Evolutionary conservation across 108 stramenopile genomes (phyloP).

Genomic region (Skeletonema potamos): DNA sequence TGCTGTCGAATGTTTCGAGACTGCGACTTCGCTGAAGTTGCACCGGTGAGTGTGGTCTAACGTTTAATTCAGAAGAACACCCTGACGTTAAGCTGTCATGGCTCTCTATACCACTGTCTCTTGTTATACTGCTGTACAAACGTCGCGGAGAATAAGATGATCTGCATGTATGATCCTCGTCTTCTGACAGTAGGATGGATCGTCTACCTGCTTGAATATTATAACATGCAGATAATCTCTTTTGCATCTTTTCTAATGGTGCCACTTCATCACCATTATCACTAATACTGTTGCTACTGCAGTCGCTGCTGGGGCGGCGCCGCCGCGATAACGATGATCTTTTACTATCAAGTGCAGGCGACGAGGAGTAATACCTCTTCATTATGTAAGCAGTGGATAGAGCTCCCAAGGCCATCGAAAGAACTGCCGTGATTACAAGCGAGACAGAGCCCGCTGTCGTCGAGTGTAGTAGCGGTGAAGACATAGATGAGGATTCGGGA

Average conservation of each 20-base stretch:
- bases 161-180: not conserved
- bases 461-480: not conserved
- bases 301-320: not conserved
- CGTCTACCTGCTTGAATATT: not conserved
- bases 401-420: not conserved
- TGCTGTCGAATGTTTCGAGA: not conserved
- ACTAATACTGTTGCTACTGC: not conserved
- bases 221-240: not conserved
- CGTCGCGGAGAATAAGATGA: not conserved
- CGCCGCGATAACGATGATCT: not conserved
- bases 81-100: not conserved
- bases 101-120: not conserved
- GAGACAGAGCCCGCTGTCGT: not conserved
- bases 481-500: not conserved
- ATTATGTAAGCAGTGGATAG: not conserved
- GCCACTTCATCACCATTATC: not conserved
- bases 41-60: not conserved
- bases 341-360: not conserved
- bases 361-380: not conserved
- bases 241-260: conserved; percentile 1
- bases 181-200: not conserved
- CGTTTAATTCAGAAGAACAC: too few species aligned
- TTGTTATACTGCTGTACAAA: not conserved
- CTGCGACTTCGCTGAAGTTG: not conserved
- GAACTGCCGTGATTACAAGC: not conserved